Evolutionary conservation across 2,329 filamentous ascomycete genomes (phyloP).

Genomic region (Hypocreales sp.): DNA sequence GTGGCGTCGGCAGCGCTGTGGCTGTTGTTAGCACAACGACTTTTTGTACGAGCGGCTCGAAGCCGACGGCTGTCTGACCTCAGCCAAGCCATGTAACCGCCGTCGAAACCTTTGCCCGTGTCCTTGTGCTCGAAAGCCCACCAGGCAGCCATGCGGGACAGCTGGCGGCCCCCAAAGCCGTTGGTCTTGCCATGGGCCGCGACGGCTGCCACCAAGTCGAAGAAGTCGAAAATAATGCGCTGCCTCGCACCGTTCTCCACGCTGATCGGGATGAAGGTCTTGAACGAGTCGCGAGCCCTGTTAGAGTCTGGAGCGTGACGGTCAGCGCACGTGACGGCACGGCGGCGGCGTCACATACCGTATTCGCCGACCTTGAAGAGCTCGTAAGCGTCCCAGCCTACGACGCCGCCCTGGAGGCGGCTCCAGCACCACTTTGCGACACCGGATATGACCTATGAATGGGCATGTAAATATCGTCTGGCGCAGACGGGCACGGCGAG

Average conservation of each 20-base stretch:
- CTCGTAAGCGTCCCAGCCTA: slow-evolving; percentile 95
- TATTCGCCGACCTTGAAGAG: slow-evolving; percentile 88
- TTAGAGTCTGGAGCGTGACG: slow-evolving; percentile 53
- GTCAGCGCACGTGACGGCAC: neutral
- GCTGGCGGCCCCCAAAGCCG: slow-evolving; percentile 80
- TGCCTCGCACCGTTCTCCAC: slow-evolving; percentile 75
- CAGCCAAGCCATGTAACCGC: slow-evolving; percentile 80
- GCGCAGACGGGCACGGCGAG: neutral
- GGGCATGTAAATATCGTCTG: neutral
- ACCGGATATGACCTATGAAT: slow-evolving; percentile 65
- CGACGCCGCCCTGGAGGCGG: slow-evolving; percentile 74
- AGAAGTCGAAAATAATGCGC: slow-evolving; percentile 90
- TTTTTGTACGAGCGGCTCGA: too few relatives aligned
- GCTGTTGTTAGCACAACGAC: too few relatives aligned
- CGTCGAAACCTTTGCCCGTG: slow-evolving; percentile 80
- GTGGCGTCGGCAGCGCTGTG: slow-evolving; percentile 80
- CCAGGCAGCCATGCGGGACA: slow-evolving; percentile 93
- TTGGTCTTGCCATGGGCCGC: slow-evolving; percentile 89
- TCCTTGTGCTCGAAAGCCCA: slow-evolving; percentile 94
- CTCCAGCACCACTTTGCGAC: slow-evolving; percentile 99
- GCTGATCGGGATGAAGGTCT: slow-evolving; percentile 89
- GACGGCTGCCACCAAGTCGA: slow-evolving; percentile 79
- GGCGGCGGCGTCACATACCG: slow-evolving; percentile 36
- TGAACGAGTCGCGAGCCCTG: slow-evolving; percentile 83
- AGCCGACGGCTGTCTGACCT: slow-evolving; percentile 39